Evolutionary conservation across 495 filamentous ascomycete species (phyloP).

Genomic region (Neurospora sp.): DNA sequence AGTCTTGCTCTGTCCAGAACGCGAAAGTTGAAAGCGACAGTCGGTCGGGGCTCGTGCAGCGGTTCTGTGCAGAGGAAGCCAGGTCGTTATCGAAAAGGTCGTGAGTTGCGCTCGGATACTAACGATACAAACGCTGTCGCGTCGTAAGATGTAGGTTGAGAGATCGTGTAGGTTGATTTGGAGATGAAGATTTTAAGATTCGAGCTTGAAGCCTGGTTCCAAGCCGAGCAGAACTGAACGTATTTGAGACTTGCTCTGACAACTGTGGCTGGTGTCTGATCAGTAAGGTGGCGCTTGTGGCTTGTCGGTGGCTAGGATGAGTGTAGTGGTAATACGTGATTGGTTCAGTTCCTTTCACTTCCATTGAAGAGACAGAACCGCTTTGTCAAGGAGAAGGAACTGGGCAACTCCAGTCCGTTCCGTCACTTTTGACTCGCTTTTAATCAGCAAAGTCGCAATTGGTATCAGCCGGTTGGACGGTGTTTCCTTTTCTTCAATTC

Average conservation of each 20-base stretch:
- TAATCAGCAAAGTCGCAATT: not conserved
- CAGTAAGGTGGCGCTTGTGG: not conserved
- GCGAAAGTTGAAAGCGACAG: not conserved
- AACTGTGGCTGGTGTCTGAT: not conserved
- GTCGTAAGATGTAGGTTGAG: conserved; percentile 5
- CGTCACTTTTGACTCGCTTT: not conserved
- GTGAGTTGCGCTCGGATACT: not conserved
- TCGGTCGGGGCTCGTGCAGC: not conserved
- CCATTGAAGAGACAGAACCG: not conserved
- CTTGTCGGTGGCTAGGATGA: not conserved
- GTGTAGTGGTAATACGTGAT: not conserved
- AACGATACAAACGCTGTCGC: not conserved
- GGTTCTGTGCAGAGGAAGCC: not conserved
- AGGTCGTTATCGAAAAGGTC: not conserved
- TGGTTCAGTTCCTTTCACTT: not conserved
- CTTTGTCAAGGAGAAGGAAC: not conserved
- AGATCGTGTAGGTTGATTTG: not conserved
- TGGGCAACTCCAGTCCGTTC: not conserved
- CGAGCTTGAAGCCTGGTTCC: not conserved
- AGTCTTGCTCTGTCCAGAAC: not conserved
- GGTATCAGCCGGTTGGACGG: not conserved
- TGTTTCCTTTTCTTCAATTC: not conserved
- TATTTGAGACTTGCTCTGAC: not conserved
- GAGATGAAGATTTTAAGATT: conserved; percentile 9
- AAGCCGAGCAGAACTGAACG: not conserved